These are phyloP conservation scores for Lasiodiplodia theobromae DNA, from an alignment of 2,329 filamentous ascomycete genomes.

Conservation along the genomic window DNA sequence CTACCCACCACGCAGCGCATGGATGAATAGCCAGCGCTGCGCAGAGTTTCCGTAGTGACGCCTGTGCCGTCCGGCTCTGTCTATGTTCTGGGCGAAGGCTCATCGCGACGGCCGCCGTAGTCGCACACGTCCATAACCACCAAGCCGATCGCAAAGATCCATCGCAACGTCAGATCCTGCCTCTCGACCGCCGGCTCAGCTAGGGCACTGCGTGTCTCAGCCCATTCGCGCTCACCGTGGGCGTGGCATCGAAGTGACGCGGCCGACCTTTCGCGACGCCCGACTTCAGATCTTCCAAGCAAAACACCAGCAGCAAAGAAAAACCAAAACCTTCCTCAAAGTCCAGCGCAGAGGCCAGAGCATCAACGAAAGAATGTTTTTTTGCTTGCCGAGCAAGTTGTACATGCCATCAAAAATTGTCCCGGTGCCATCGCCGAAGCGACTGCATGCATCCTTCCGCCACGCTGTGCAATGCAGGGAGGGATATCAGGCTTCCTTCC, in stretches of 20 bases:
- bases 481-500: neutral
- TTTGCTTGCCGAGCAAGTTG: neutral
- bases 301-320: too few species aligned
- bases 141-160: too few species aligned
- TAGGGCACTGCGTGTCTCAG: too few species aligned
- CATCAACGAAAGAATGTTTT: neutral
- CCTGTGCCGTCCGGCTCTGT: too few species aligned
- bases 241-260: neutral
- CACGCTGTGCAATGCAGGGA: neutral
- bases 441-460: neutral
- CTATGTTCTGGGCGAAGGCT: too few species aligned
- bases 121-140: too few species aligned
- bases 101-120: too few species aligned
- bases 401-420: neutral
- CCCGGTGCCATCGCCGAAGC: neutral
- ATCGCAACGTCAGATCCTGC: too few species aligned
- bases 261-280: neutral
- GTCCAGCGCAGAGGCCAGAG: neutral
- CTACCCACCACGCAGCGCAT: too few species aligned
- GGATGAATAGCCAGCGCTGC: too few species aligned
- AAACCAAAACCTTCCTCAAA: slow-evolving; percentile 6
- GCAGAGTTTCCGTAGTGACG: too few species aligned
- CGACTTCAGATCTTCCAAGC: neutral
- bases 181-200: too few species aligned
- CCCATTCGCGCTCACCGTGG: neutral